Evolutionary conservation across 371 early-diverging fungal genomes (phyloP).

Genomic region (Circinella umbellata): DNA sequence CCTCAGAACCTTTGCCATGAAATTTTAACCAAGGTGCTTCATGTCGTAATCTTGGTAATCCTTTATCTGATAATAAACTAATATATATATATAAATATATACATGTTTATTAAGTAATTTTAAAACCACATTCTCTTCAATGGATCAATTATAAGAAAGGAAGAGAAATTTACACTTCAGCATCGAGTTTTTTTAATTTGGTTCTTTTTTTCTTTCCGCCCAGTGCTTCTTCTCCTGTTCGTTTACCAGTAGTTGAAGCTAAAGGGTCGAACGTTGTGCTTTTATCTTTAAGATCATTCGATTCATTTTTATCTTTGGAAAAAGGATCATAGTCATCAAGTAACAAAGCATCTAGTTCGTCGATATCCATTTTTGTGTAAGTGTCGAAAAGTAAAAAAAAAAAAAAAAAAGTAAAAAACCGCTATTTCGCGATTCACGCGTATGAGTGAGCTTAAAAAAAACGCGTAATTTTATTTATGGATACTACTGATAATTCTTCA

Average conservation of each 20-base stretch:
- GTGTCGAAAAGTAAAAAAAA: not conserved
- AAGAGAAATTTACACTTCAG: conserved; percentile 15
- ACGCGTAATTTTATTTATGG: too few relatives aligned
- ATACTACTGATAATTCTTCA: too few relatives aligned
- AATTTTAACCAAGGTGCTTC: conserved; percentile 35
- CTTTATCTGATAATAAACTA: conserved; percentile 33
- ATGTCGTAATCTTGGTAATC: conserved; percentile 29
- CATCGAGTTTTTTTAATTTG: conserved; percentile 13
- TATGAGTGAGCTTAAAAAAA: too few relatives aligned
- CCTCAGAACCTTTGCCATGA: conserved; percentile 40
- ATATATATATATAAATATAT: not conserved
- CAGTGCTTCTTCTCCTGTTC: not conserved
- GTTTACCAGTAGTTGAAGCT: conserved; percentile 2
- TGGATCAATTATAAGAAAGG: not conserved
- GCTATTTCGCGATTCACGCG: too few relatives aligned
- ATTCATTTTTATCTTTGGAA: conserved; percentile 4
- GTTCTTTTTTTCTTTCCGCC: not conserved
- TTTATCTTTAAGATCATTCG: not conserved
- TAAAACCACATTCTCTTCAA: not conserved
- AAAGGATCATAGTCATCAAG: conserved; percentile 21
- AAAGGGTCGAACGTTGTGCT: conserved; percentile 14
- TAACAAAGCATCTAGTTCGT: conserved; percentile 16
- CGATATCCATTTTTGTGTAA: conserved; percentile 11
- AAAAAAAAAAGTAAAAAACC: not conserved
- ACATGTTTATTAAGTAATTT: not conserved